Evolutionary conservation across 768 basidiomycete genomes (phyloP), one percentile per base, ranked within the genome.

Genomic region (Saitozyma sp.): DNA sequence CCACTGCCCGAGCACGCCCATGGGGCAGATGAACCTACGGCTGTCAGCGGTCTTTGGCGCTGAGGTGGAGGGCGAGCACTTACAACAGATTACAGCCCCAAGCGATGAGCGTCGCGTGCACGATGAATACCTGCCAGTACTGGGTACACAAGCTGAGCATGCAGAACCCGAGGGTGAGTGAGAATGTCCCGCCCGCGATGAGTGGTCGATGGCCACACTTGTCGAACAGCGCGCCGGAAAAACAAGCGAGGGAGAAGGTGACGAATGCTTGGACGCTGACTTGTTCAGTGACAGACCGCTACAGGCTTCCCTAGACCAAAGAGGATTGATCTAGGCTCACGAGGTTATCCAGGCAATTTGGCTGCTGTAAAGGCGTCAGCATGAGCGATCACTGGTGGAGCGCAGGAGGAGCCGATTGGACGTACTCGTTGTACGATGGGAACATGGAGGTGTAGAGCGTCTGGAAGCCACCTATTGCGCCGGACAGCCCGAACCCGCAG

Each of bases 121-220:
- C 62, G 20, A 69, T n/a, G 50, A 69, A 60, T 2, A 69, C 56
- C 50, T 69, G 67, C 45, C 63, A 69, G 42, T 69, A 69, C 41
- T 65, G 17, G 10, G 57, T 62, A 20, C 56, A 56, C 50, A 69
- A 46, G 40, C 60, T 62, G 20, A 69, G 49, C 41, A 65, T 37
- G 50, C 56, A 55, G 58, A 62, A 69, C 7, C 67, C 67, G n/a
- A 65, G 48, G 0, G 55, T 54, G 9, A 65, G 38, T 20, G 65
- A 16, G 45, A 60, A 54, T 4, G 53, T 58, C 8, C 67, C 67
- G 29, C 42, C 38, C 1, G 53, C 54, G 29, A 65, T 50, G 7
- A 69, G 54, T 9, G 57, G 52, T 50, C 42, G 17, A 48, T 65
- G 67, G 7, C 67, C 67, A 43, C 62, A 66, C 45, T 50, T 50